Conservation (phyloP, 2,329 filamentous ascomycete species). For the Diaporthe citrichinensis region DNA sequence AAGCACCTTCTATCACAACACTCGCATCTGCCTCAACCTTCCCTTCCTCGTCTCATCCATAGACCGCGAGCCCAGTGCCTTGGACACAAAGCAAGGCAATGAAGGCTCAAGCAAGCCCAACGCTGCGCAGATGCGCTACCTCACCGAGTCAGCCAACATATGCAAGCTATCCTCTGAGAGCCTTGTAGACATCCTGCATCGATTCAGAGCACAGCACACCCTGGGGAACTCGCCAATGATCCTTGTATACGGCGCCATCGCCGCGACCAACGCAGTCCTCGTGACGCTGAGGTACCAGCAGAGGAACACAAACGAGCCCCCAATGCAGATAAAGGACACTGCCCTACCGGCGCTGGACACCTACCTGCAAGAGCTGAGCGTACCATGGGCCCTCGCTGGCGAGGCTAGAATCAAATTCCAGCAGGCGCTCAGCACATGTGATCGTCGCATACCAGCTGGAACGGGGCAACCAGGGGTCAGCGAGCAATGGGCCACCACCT, state of each 20-base stretch:
- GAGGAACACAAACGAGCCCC: not conserved
- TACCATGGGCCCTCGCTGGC: not conserved
- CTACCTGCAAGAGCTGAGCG: not conserved
- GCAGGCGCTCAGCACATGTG: not conserved
- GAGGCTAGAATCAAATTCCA: slow-evolving; percentile 2
- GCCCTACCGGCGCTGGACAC: not conserved
- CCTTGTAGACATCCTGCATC: not conserved
- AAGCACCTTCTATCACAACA: slow-evolving; percentile 12
- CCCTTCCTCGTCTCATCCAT: not conserved
- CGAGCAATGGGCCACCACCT: not conserved
- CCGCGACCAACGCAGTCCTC: not conserved
- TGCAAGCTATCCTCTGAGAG: not conserved
- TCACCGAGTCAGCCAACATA: not conserved
- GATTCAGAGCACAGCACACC: slow-evolving; percentile 6
- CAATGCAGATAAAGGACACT: not conserved
- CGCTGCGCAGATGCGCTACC: not conserved
- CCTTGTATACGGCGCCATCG: slow-evolving; percentile 11
- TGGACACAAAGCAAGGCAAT: not conserved
- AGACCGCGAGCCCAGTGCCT: not conserved
- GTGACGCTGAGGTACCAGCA: not conserved
- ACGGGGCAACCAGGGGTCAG: not conserved
- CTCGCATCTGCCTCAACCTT: slow-evolving; percentile 13
- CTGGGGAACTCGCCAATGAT: not conserved
- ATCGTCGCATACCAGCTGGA: not conserved
- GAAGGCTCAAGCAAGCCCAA: not conserved